These are phyloP conservation scores for Trypanosoma lewisi DNA, from an alignment of 208 protist genomes.

Conservation along the genomic window DNA sequence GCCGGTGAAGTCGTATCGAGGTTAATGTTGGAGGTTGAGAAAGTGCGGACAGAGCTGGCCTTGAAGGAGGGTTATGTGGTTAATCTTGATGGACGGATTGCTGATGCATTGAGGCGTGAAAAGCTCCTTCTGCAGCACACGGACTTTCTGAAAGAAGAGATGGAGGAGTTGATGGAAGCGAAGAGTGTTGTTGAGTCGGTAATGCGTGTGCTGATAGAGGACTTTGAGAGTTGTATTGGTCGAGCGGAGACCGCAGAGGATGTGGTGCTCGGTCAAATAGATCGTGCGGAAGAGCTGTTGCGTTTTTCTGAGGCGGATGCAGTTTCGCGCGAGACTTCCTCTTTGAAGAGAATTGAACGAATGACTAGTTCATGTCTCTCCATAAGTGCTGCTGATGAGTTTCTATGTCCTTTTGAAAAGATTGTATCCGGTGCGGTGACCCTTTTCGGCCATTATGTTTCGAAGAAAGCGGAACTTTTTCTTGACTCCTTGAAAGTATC, in stretches of 20 bases:
- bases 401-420: not conserved
- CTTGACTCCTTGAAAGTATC: not conserved
- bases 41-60: not conserved
- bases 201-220: slow-evolving; percentile 11
- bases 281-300: slow-evolving; percentile 18
- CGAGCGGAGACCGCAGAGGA: slow-evolving; percentile 31
- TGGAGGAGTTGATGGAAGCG: slow-evolving; percentile 2
- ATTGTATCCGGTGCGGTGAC: not conserved
- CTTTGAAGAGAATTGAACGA: slow-evolving; percentile 11
- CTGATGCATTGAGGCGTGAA: not conserved
- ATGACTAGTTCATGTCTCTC: slow-evolving; percentile 7
- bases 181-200: slow-evolving; percentile 15
- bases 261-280: slow-evolving; percentile 13
- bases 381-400: not conserved
- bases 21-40: not conserved
- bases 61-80: not conserved
- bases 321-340: not conserved
- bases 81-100: not conserved
- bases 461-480: slow-evolving; percentile 2
- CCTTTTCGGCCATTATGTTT: not conserved
- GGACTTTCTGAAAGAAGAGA: not conserved
- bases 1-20: slow-evolving; percentile 11
- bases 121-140: not conserved
- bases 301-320: slow-evolving; percentile 33
- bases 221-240: slow-evolving; percentile 21